Conservation (phyloP, 164 flowering plant species). For the Amborella trichopoda region DNA sequence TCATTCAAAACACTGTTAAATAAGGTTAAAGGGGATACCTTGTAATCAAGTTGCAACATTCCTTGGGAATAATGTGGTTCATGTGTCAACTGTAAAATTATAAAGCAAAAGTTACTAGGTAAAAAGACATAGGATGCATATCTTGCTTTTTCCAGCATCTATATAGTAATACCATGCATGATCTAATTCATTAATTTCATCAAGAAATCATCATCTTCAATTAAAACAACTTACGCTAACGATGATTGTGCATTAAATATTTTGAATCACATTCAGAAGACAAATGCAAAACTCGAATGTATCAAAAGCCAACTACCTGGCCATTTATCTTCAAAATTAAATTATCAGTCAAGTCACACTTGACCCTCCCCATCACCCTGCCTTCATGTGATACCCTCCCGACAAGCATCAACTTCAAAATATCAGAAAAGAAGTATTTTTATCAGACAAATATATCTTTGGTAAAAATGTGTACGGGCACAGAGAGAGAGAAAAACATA, state of each 20-base stretch:
- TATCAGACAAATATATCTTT: neutral
- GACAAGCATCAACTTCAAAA: slow-evolving; percentile 67
- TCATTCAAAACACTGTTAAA: too few species aligned
- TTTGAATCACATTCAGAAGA: too few species aligned
- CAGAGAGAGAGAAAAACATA: neutral
- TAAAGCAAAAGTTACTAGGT: too few species aligned
- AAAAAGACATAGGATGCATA: too few species aligned
- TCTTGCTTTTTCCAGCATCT: too few species aligned
- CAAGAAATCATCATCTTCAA: too few species aligned
- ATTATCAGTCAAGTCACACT: slow-evolving; percentile 65
- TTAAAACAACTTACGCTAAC: too few species aligned
- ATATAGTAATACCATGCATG: too few species aligned
- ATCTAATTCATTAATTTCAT: too few species aligned
- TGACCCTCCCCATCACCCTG: slow-evolving; percentile 65
- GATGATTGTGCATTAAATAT: too few species aligned
- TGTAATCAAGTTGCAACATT: slow-evolving; percentile 77
- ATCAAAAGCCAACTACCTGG: slow-evolving; percentile 55
- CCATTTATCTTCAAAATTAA: slow-evolving; percentile 72
- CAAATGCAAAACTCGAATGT: too few species aligned
- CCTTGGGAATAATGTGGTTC: slow-evolving; percentile 95
- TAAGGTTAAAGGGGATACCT: slow-evolving; percentile 37
- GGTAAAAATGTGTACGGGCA: neutral
- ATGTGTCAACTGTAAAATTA: slow-evolving; percentile 43
- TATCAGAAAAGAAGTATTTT: neutral
- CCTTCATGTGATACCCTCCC: slow-evolving; percentile 87